These are phyloP conservation scores for Citrullus mucosospermus DNA, from an alignment of 306 rosid species.

Conservation along the genomic window DNA sequence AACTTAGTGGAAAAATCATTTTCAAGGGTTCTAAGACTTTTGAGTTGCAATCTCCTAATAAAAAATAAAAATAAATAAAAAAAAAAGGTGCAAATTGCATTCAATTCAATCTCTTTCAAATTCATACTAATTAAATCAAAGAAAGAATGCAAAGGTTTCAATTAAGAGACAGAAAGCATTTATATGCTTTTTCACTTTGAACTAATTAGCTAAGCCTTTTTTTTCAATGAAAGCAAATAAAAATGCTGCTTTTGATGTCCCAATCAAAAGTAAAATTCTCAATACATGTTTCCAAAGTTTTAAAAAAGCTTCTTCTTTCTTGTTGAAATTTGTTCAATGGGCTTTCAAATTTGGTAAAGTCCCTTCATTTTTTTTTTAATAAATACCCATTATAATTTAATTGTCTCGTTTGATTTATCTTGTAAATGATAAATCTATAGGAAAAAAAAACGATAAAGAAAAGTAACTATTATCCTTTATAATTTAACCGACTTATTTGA, in stretches of 20 bases:
- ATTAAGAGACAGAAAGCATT: not conserved
- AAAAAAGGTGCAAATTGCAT: not conserved
- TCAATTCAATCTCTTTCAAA: not conserved
- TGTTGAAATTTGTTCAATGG: not conserved
- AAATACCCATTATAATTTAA: too few relatives aligned
- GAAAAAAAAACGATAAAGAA: too few relatives aligned
- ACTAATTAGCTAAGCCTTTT: constrained; percentile 4
- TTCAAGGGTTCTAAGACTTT: not conserved
- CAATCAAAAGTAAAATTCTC: constrained; percentile 1
- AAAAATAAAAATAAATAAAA: too few relatives aligned
- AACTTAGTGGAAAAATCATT: not conserved
- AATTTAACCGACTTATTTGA: too few relatives aligned
- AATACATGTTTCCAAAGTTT: not conserved
- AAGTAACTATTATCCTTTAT: too few relatives aligned
- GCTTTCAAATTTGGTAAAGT: not conserved
- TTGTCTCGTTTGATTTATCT: not conserved
- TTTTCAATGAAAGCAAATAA: not conserved
- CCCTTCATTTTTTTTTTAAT: too few relatives aligned
- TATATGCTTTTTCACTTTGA: constrained; percentile 1
- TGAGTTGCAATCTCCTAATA: not conserved
- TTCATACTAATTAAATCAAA: not conserved
- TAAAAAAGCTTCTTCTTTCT: not conserved
- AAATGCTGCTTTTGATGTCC: constrained; percentile 5
- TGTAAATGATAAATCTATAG: too few relatives aligned
- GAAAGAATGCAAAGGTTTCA: not conserved